Evolutionary conservation across 306 rosid genomes (phyloP).

Genomic region (Glycyrrhiza uralensis): DNA sequence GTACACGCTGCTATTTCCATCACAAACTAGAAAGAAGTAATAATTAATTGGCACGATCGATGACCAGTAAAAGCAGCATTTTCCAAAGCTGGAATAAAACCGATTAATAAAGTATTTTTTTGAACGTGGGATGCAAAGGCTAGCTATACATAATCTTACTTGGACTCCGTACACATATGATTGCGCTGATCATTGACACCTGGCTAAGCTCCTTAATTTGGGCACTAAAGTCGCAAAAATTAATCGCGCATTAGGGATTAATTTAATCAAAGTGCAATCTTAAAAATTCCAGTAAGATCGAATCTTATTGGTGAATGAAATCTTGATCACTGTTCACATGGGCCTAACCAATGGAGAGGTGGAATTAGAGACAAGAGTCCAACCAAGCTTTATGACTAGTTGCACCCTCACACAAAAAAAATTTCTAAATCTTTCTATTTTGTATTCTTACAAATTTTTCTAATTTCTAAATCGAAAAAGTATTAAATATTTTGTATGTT

Average conservation of each 20-base stretch:
- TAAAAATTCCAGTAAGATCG: constrained; percentile 26
- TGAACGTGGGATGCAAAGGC: neutral
- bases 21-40: constrained; percentile 21
- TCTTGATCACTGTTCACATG: constrained; percentile 48
- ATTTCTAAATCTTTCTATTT: too few relatives aligned
- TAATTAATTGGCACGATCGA: constrained; percentile 4
- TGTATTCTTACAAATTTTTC: too few relatives aligned
- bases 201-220: constrained; percentile 33
- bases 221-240: neutral
- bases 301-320: constrained; percentile 65
- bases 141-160: too few relatives aligned
- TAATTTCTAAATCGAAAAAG: too few relatives aligned
- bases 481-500: too few relatives aligned
- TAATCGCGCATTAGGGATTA: constrained; percentile 9
- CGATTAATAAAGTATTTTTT: neutral
- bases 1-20: constrained; percentile 26
- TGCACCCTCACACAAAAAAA: too few relatives aligned
- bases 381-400: constrained; percentile 35
- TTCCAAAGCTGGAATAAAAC: constrained; percentile 33
- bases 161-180: constrained; percentile 42
- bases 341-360: constrained; percentile 43
- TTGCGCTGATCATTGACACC: constrained; percentile 75
- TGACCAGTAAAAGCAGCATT: constrained; percentile 35
- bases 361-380: constrained; percentile 36
- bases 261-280: constrained; percentile 31